phyloP scores from a whole-genome alignment of 805 yeast species.

The Naumovozyma baii region DNA sequence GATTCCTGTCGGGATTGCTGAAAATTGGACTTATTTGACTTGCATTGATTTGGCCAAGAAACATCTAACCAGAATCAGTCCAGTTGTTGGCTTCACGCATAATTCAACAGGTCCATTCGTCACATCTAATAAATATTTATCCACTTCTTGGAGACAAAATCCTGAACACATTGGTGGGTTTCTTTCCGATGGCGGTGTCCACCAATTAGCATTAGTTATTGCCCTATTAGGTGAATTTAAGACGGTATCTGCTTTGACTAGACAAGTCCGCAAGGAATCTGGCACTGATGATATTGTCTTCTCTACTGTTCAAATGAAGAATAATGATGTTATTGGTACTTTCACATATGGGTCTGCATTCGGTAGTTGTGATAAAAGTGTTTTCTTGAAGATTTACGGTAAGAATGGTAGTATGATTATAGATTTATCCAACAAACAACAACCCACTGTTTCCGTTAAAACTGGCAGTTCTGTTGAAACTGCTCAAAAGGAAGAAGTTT shows the following conservation, averaged over 20 bases:
- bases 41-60: slow-evolving; percentile 47
- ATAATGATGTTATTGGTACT: slow-evolving; percentile 61
- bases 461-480: slow-evolving; percentile 24
- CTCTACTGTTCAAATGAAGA: slow-evolving; percentile 53
- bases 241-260: slow-evolving; percentile 64
- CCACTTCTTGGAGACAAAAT: slow-evolving; percentile 76
- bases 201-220: slow-evolving; percentile 80
- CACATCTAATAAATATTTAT: slow-evolving; percentile 46
- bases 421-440: slow-evolving; percentile 45
- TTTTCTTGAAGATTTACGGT: slow-evolving; percentile 66
- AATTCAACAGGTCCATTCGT: slow-evolving; percentile 67
- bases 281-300: slow-evolving; percentile 78
- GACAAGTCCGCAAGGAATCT: slow-evolving; percentile 63
- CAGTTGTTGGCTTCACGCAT: slow-evolving; percentile 57
- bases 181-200: slow-evolving; percentile 93
- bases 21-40: slow-evolving; percentile 74
- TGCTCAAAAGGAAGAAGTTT: slow-evolving; percentile 23
- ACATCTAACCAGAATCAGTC: slow-evolving; percentile 64
- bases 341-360: slow-evolving; percentile 82
- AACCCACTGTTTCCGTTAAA: slow-evolving; percentile 31
- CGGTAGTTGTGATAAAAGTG: slow-evolving; percentile 68
- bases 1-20: slow-evolving; percentile 67
- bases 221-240: slow-evolving; percentile 69
- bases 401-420: slow-evolving; percentile 63
- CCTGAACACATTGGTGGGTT: slow-evolving; percentile 93